A percentile compares a stretch with the other conserved stretches of the same genome.
Evolutionary conservation across 495 filamentous ascomycete species (phyloP).

Genomic region (Aspergillus egyptiacus): DNA sequence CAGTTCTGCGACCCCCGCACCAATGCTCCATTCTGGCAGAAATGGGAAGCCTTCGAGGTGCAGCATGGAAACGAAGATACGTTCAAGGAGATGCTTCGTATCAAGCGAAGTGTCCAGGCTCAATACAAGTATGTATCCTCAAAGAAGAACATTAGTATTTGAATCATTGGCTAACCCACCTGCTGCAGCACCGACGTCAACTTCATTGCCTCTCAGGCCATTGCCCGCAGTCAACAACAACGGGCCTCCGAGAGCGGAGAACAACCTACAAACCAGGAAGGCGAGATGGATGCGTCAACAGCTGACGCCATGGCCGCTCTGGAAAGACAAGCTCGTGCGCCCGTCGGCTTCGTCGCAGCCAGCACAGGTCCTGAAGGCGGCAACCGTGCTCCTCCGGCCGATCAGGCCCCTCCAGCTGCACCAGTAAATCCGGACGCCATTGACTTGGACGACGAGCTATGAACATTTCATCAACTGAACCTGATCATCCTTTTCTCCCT

Average conservation of each 20-base stretch:
- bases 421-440: slow-evolving; percentile 83
- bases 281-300: slow-evolving; percentile 44
- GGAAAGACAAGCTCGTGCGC: slow-evolving; percentile 83
- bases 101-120: slow-evolving; percentile 95
- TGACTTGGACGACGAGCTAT: slow-evolving; percentile 78
- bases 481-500: neutral
- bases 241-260: slow-evolving; percentile 40
- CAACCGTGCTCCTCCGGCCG: slow-evolving; percentile 43
- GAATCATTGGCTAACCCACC: slow-evolving; percentile 7
- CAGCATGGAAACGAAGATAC: slow-evolving; percentile 98
- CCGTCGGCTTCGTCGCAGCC: slow-evolving; percentile 86
- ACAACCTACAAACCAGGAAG: slow-evolving; percentile 27
- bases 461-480: neutral
- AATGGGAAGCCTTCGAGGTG: slow-evolving; percentile 96
- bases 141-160: slow-evolving; percentile 1
- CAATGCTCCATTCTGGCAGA: slow-evolving; percentile 83
- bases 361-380: slow-evolving; percentile 74
- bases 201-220: slow-evolving; percentile 93
- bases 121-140: slow-evolving; percentile 72
- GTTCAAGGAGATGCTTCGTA: slow-evolving; percentile 97
- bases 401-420: slow-evolving; percentile 40
- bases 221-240: slow-evolving; percentile 73
- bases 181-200: slow-evolving; percentile 78
- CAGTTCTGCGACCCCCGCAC: slow-evolving; percentile 97
- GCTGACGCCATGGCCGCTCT: slow-evolving; percentile 86